phyloP scores from a whole-genome alignment of 78 protist species.

The Emiliania huxleyi region DNA sequence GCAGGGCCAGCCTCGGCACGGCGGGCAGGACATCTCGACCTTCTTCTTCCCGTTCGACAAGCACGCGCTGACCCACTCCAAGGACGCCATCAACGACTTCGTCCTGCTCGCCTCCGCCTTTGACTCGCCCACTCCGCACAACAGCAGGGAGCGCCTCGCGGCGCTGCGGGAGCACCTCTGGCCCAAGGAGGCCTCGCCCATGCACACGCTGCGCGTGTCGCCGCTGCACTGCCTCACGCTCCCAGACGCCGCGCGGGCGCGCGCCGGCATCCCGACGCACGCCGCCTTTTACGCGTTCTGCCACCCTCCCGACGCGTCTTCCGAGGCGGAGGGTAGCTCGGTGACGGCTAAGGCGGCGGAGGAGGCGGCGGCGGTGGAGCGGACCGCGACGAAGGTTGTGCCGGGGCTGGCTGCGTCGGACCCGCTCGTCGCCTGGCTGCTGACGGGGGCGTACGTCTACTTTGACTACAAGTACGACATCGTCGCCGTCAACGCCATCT shows the following conservation, averaged over 20 bases:
- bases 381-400: neutral
- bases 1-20: too few relatives aligned
- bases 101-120: neutral
- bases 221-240: neutral
- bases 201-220: neutral
- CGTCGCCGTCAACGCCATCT: neutral
- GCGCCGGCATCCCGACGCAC: neutral
- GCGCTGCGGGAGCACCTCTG: neutral
- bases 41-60: neutral
- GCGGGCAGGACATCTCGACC: neutral
- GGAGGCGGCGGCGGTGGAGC: neutral
- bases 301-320: neutral
- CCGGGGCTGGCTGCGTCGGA: neutral
- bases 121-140: neutral
- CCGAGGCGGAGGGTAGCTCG: too few relatives aligned
- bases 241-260: neutral
- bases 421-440: neutral
- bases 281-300: neutral
- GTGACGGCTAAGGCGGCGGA: too few relatives aligned
- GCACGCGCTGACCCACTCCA: neutral
- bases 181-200: neutral
- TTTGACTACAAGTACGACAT: neutral
- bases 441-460: neutral
- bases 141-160: neutral
- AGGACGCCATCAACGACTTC: neutral